These are phyloP conservation scores for Sporothrix mexicana DNA, from an alignment of 2,329 filamentous ascomycete species.

Conservation along the genomic window DNA sequence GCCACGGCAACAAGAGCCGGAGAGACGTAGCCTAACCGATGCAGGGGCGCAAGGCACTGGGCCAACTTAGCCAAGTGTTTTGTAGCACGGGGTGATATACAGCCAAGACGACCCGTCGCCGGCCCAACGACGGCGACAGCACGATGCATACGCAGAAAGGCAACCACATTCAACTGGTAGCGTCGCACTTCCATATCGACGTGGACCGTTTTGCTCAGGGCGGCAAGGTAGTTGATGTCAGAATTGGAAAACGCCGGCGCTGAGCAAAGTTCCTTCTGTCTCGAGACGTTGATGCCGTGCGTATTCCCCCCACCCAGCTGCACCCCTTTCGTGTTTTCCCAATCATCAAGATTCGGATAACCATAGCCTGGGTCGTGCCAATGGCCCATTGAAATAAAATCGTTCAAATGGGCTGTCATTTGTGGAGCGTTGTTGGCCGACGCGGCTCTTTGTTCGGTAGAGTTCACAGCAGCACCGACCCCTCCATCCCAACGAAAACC, in stretches of 20 bases:
- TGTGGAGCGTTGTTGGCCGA: constrained; percentile 45
- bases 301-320: not conserved
- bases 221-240: constrained; percentile 65
- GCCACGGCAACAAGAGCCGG: constrained; percentile 84
- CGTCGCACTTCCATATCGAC: constrained; percentile 78
- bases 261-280: constrained; percentile 23
- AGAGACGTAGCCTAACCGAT: constrained; percentile 79
- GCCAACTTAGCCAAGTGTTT: constrained; percentile 74
- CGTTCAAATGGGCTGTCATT: constrained; percentile 69
- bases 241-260: constrained; percentile 42
- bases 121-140: constrained; percentile 64
- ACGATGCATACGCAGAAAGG: constrained; percentile 86
- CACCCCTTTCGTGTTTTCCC: constrained; percentile 43
- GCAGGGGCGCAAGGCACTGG: constrained; percentile 78
- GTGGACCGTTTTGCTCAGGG: constrained; percentile 62
- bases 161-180: constrained; percentile 85
- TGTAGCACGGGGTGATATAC: constrained; percentile 79
- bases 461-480: not conserved
- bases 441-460: not conserved
- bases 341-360: constrained; percentile 75
- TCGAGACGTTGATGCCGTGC: constrained; percentile 33
- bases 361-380: constrained; percentile 76
- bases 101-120: constrained; percentile 48
- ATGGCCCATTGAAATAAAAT: constrained; percentile 87
- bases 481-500: constrained; percentile 45